Conservation (phyloP, 1,284 basidiomycete genomes). For the Leccinum subrobustum region DNA sequence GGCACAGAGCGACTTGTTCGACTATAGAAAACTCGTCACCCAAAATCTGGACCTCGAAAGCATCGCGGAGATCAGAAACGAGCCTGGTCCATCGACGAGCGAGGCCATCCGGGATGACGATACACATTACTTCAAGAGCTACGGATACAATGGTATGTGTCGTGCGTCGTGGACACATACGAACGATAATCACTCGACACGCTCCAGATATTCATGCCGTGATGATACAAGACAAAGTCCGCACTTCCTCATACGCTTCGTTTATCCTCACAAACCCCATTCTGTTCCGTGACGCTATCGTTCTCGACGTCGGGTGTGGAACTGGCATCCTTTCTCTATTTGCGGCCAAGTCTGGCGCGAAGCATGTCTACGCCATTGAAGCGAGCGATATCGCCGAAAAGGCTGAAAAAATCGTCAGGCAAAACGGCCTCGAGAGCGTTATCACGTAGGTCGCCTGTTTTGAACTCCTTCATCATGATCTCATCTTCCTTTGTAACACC, state of each 20-base stretch:
- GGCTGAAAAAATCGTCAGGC: constrained; percentile 78
- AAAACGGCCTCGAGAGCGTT: constrained; percentile 73
- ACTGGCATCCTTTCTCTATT: constrained; percentile 94
- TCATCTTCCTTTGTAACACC: constrained; percentile 6
- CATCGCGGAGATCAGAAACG: constrained; percentile 43
- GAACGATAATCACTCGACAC: not conserved
- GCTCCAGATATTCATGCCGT: constrained; percentile 70
- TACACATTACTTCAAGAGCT: constrained; percentile 92
- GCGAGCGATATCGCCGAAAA: constrained; percentile 86
- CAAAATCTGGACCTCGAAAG: constrained; percentile 48
- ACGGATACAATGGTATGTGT: constrained; percentile 81
- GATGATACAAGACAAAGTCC: constrained; percentile 86
- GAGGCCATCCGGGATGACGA: constrained; percentile 70
- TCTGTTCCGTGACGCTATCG: constrained; percentile 83
- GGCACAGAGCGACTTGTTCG: constrained; percentile 52
- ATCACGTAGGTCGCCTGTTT: constrained; percentile 58
- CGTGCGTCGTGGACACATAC: not conserved
- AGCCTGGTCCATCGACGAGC: constrained; percentile 35
- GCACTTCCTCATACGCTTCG: constrained; percentile 90
- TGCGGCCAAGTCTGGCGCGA: constrained; percentile 89
- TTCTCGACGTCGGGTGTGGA: constrained; percentile 95
- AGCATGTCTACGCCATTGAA: constrained; percentile 92
- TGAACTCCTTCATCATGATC: not conserved
- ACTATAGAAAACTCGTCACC: constrained; percentile 58
- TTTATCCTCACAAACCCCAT: constrained; percentile 88